Percentiles rank a stretch among this genome's conserved stretches.
These are phyloP conservation scores for Puccinia hordei DNA, from an alignment of 1,284 basidiomycete genomes.

Conservation along the genomic window DNA sequence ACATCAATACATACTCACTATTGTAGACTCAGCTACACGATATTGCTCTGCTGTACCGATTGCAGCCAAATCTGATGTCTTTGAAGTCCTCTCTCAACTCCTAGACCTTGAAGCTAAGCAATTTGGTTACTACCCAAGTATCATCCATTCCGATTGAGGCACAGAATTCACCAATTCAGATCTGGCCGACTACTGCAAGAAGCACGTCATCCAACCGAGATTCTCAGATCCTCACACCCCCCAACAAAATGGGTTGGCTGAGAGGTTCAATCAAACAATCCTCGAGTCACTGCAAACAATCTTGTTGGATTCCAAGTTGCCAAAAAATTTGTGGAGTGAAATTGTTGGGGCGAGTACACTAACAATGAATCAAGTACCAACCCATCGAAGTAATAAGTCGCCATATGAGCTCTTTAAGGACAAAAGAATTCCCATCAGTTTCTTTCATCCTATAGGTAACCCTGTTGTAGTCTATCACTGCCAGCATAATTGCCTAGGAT, in stretches of 20 bases:
- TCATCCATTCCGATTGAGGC: constrained; percentile 8
- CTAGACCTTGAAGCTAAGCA: constrained; percentile 10
- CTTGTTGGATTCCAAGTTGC: background rate
- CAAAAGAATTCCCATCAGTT: background rate
- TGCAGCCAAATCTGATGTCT: background rate
- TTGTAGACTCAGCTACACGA: background rate
- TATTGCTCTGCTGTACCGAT: background rate
- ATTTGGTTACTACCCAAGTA: background rate
- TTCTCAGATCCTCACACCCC: constrained; percentile 9
- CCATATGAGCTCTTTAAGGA: too few relatives aligned
- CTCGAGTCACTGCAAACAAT: too few relatives aligned
- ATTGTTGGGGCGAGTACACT: background rate
- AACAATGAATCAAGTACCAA: too few relatives aligned
- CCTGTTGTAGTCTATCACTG: background rate
- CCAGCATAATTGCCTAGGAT: too few relatives aligned
- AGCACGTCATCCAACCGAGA: background rate
- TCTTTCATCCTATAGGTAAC: constrained; percentile 4
- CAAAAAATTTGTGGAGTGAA: background rate
- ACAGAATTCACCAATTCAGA: constrained; percentile 11
- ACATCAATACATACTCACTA: too few relatives aligned
- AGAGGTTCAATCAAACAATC: background rate
- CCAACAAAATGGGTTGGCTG: background rate
- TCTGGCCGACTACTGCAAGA: background rate
- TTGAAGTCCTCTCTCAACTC: too few relatives aligned
- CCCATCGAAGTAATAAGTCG: too few relatives aligned